Percentiles rank a stretch among this genome's conserved stretches.
Evolutionary conservation across 2,329 filamentous ascomycete species (phyloP).

Genomic region (Sarocladium kiliense): DNA sequence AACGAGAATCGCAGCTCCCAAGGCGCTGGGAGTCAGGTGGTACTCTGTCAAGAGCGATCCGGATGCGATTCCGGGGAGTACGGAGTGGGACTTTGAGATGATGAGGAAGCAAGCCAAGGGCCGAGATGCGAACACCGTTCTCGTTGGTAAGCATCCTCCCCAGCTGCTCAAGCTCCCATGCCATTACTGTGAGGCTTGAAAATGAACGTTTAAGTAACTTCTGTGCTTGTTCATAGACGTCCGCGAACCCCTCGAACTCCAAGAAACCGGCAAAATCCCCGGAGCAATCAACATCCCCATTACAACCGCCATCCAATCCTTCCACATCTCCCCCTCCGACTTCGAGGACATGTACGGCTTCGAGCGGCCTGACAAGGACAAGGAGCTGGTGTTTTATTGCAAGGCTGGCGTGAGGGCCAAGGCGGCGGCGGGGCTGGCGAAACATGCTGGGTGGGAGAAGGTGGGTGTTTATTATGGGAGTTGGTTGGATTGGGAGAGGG

Average conservation of each 20-base stretch:
- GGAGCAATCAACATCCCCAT: slow-evolving; percentile 79
- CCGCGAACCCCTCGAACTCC: slow-evolving; percentile 66
- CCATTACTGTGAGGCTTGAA: too few relatives aligned
- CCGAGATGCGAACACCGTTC: slow-evolving; percentile 25
- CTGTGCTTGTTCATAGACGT: slow-evolving; percentile 52
- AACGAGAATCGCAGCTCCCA: background rate
- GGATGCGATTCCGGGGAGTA: slow-evolving; percentile 22
- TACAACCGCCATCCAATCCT: slow-evolving; percentile 68
- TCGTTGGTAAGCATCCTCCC: slow-evolving; percentile 37
- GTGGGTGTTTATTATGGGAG: slow-evolving; percentile 70
- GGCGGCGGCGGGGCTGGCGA: slow-evolving; percentile 72
- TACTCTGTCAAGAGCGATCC: slow-evolving; percentile 20
- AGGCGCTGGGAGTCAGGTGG: slow-evolving; percentile 11
- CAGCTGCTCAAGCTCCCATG: too few relatives aligned
- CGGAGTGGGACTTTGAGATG: slow-evolving; percentile 46
- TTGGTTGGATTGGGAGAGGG: slow-evolving; percentile 77
- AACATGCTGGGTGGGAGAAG: slow-evolving; percentile 67
- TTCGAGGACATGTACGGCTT: slow-evolving; percentile 83
- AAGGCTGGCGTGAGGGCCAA: slow-evolving; percentile 81
- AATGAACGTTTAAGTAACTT: too few relatives aligned
- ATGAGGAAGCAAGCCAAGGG: slow-evolving; percentile 31
- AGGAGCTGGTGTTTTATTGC: slow-evolving; percentile 80
- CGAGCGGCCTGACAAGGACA: slow-evolving; percentile 52
- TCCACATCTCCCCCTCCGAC: slow-evolving; percentile 70
- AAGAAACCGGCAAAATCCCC: slow-evolving; percentile 67